phyloP scores from a whole-genome alignment of 148 eudicot genomes.

The Amaranthus hypochondriacus region DNA sequence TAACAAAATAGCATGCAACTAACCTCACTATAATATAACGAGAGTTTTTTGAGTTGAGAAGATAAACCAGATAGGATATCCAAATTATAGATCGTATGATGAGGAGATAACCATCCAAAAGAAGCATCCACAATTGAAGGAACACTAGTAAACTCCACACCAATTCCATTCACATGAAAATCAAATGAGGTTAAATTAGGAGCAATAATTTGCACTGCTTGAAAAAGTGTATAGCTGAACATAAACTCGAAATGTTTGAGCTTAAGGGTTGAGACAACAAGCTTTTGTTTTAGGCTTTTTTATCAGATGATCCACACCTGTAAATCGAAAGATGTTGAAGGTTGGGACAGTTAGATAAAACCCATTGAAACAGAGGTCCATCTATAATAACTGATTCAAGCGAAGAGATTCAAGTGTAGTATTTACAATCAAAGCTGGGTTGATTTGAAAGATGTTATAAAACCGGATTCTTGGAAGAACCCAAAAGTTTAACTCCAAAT shows the following conservation, averaged over 20 bases:
- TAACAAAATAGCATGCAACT: neutral
- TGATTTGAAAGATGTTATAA: neutral
- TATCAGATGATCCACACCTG: neutral
- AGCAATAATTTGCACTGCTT: neutral
- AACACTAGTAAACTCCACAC: neutral
- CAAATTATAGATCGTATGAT: neutral
- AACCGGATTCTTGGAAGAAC: neutral
- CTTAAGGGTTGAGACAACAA: neutral
- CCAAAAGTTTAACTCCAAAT: neutral
- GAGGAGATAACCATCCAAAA: neutral
- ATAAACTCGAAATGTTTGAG: conserved; percentile 1
- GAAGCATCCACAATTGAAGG: conserved; percentile 1
- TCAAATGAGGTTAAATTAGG: neutral
- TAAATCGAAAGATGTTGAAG: neutral
- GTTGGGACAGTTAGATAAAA: conserved; percentile 5
- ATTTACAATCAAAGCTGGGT: neutral
- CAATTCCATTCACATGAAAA: neutral
- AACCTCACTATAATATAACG: neutral
- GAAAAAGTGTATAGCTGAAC: neutral
- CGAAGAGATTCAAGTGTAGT: neutral
- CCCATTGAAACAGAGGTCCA: neutral
- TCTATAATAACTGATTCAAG: neutral
- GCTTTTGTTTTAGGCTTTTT: neutral
- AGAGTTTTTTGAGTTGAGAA: conserved; percentile 4
- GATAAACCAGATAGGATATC: neutral